phyloP scores from a whole-genome alignment of 768 basidiomycete species.

The Podaxis mareebaensis region DNA sequence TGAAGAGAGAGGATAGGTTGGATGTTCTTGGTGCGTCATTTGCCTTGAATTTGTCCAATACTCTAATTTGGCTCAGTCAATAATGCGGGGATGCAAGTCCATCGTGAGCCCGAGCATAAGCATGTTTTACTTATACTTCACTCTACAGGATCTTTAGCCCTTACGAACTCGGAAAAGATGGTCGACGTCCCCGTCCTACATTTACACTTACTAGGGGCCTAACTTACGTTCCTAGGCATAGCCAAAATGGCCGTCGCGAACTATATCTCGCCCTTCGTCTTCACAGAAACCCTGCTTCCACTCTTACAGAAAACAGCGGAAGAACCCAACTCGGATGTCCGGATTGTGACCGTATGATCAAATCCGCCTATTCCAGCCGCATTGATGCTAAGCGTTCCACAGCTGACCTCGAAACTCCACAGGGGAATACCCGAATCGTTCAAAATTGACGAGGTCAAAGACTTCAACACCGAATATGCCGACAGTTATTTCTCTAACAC shows the following conservation, averaged over 20 bases:
- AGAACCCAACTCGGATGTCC: conserved; percentile 21
- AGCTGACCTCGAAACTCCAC: neutral
- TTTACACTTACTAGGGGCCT: conserved; percentile 20
- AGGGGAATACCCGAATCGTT: neutral
- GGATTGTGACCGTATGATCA: conserved; percentile 24
- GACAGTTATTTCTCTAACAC: neutral
- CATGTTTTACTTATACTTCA: neutral
- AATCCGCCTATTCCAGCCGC: neutral
- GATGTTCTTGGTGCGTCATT: conserved; percentile 49
- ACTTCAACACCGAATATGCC: neutral
- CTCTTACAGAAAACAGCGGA: conserved; percentile 25
- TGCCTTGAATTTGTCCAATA: neutral
- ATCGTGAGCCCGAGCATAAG: neutral
- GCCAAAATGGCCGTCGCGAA: conserved; percentile 10
- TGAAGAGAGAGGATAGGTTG: conserved; percentile 48
- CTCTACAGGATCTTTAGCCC: neutral
- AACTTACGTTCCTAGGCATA: conserved; percentile 17
- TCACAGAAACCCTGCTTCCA: conserved; percentile 27
- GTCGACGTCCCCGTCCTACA: neutral
- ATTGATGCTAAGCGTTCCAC: neutral
- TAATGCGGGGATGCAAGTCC: conserved; percentile 50
- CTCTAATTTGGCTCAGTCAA: conserved; percentile 39
- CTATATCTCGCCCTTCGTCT: conserved; percentile 26
- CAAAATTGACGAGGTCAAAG: neutral
- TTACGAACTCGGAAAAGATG: neutral